Conservation (phyloP, 805 yeast genomes). For the Suhomyces sp. region DNA sequence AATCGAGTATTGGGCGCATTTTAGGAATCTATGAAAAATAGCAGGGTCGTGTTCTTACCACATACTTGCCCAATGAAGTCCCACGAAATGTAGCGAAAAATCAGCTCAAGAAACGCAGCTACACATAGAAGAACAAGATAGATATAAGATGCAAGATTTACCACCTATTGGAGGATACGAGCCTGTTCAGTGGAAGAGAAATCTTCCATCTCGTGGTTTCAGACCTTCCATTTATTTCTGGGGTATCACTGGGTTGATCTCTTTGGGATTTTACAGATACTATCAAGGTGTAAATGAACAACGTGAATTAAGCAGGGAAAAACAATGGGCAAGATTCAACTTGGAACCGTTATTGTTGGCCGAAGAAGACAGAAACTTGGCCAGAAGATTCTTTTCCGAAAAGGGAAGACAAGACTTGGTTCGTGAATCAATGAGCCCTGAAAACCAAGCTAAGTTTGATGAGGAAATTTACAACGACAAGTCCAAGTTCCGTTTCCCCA, state of each 20-base stretch:
- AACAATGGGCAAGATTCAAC: conserved; percentile 72
- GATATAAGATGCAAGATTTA: conserved; percentile 59
- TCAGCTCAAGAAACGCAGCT: not conserved
- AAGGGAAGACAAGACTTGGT: conserved; percentile 61
- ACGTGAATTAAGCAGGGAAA: conserved; percentile 71
- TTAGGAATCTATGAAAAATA: not conserved
- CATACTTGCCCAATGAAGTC: conserved; percentile 7
- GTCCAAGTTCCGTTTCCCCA: conserved; percentile 43
- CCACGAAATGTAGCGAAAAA: conserved; percentile 5
- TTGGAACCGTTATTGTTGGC: conserved; percentile 73
- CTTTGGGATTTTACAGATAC: conserved; percentile 69
- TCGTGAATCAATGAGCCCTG: conserved; percentile 41
- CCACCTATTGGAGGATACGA: conserved; percentile 88
- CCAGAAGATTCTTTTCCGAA: conserved; percentile 66
- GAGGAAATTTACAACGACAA: conserved; percentile 44
- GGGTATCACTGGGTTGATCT: conserved; percentile 59
- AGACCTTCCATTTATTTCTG: conserved; percentile 71
- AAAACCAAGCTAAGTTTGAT: conserved; percentile 38
- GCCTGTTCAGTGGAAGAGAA: conserved; percentile 85
- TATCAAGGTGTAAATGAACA: conserved; percentile 70
- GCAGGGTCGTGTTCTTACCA: conserved; percentile 5
- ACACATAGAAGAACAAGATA: conserved; percentile 1
- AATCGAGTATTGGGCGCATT: not conserved
- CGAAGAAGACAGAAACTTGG: conserved; percentile 75
- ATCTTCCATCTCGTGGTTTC: conserved; percentile 82